Base-by-base conservation (phyloP, 2,329 filamentous ascomycete species). In the Sphaceloma murrayae region DNA sequence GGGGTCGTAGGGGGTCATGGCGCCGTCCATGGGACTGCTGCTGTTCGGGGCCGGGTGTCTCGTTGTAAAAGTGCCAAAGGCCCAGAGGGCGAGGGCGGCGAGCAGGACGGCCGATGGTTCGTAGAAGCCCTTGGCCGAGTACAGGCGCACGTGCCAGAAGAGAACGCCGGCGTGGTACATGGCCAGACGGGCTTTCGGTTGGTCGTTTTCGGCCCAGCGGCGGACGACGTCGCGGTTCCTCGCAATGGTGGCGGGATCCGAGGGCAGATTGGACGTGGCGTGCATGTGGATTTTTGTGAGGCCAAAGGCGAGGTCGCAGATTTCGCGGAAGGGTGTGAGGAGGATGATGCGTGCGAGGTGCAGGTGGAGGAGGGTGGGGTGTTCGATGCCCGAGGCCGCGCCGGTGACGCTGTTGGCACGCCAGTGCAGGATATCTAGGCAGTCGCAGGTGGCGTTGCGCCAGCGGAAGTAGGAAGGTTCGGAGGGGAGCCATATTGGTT, bases 1-100 rank as follows among this genome's bases (percentile, higher is more conserved):
- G 10, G 32, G 30, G 27, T 96, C 91, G 65, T 98, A 98, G 1
- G 91, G 91, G 5, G 91, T 98, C 29, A 87, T 85, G 45, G 86
- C 85, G 53, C 91, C 91, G 49, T 71, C 68, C 34, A 82, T 73
- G 49, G 81, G 78, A 46, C 52, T 55, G 9, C 81, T 80, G 64
- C 89, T 80, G 43, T 32, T 34, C 10, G 32, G 30, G 16, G 17
- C 16, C 6, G 42, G 42, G 29, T 45, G 42, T 10, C 36, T 45
- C 14, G 42, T 32, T 7, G 50, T 38, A 30, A 53, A 59, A 4
- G 52, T 58, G 2, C 64, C 59, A 49, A 68, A 82, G 0, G 73
- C 72, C 82, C 82, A 85, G 9, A 85, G 61, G 0, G 74, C 72
- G 3, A 85, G 63, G 7, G 73, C 69, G 3, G 77, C 78, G 51